phyloP scores from a whole-genome alignment of 768 basidiomycete species.

The Amyloporia xantha region DNA sequence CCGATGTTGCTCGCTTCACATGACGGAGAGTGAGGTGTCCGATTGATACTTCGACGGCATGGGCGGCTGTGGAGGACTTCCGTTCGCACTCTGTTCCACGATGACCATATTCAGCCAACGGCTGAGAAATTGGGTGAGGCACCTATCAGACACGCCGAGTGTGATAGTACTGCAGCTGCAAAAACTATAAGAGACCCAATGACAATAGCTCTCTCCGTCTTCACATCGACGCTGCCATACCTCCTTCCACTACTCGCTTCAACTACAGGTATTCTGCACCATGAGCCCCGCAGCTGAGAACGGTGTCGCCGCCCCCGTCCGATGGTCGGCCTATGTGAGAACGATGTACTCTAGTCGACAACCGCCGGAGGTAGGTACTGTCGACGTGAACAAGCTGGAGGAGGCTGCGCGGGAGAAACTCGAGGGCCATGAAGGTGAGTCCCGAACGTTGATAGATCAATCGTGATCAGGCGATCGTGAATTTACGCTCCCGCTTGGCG shows the following conservation, averaged over 20 bases:
- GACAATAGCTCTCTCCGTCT: not conserved
- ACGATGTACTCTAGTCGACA: constrained; percentile 6
- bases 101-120: too few relatives aligned
- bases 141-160: too few relatives aligned
- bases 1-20: too few relatives aligned
- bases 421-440: constrained; percentile 49
- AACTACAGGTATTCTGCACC: too few relatives aligned
- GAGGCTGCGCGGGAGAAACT: constrained; percentile 57
- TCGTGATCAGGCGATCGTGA: not conserved
- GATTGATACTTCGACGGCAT: not conserved
- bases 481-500: not conserved
- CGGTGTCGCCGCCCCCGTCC: not conserved
- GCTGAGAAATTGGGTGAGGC: too few relatives aligned
- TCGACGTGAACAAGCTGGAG: constrained; percentile 56
- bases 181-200: not conserved
- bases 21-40: too few relatives aligned
- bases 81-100: not conserved
- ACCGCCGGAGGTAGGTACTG: constrained; percentile 43
- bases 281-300: too few relatives aligned
- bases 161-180: not conserved
- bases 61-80: not conserved
- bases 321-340: not conserved
- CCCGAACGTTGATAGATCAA: not conserved
- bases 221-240: not conserved
- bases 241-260: not conserved